Evolutionary conservation across 441 rosid genomes (phyloP), one percentile per base, ranked within the genome.

Genomic region (Daphne laureola): DNA sequence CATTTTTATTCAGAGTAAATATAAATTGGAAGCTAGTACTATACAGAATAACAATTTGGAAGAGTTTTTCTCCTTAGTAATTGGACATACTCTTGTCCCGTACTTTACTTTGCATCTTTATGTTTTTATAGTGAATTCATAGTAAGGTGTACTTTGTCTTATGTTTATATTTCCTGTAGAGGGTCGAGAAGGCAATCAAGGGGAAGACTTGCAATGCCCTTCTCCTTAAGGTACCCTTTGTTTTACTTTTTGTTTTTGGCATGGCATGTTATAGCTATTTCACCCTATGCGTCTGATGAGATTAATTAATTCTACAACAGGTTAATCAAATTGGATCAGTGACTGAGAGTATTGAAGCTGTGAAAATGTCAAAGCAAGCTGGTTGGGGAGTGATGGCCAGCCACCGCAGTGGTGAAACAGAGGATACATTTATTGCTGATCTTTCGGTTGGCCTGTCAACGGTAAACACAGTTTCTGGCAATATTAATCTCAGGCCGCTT

Each of bases 341-440:
- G 12, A 92, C 98, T 1, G 97, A 92, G 77, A 92, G 96, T 67
- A 92, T 87, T 17, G 96, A 94, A 78, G 98, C 99, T 4, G 96
- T 94, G 12, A 90, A 60, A 74, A 94, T 87, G 96, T 86, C 99
- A 14, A 94, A 94, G 82, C 67, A 25, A 48, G 98, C 96, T 55
- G 98, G 98, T 1, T 94, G 96, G 98, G 96, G 99, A 49, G 96
- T 94, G 44, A 90, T 94, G 99, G 82, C 98, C 45, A 90, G 99
- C 66, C 99, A 94, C 78, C 73, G 94, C 58, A 90, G 97, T 79
- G 97, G 99, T 67, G 99, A 93, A 66, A 93, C 99, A 3, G 97
- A 93, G 72, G 99, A 90, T 63, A 93, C 99, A 9, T 93, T 93
- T 78, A 90, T 93, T 64, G 99, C 97, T 38, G 97, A 93, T 59